These are phyloP conservation scores for Apiospora aurea DNA, from an alignment of 2,329 filamentous ascomycete genomes.

Conservation along the genomic window DNA sequence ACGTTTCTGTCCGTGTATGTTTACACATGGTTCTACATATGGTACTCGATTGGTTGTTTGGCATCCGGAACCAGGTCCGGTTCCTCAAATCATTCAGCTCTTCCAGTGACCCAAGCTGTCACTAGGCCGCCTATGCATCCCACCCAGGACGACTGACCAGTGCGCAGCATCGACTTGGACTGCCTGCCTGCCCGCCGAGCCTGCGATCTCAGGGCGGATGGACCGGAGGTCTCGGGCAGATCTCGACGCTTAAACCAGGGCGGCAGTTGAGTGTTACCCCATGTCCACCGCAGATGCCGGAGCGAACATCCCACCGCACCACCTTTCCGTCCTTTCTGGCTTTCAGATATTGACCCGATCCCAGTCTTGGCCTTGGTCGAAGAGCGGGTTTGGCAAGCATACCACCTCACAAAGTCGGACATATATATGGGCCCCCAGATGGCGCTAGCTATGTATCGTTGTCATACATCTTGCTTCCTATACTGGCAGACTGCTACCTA, in stretches of 20 bases:
- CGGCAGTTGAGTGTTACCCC: slow-evolving; percentile 10
- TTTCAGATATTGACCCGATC: not conserved
- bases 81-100: not conserved
- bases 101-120: not conserved
- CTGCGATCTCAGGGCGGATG: not conserved
- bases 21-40: not conserved
- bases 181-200: not conserved
- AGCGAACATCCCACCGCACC: not conserved
- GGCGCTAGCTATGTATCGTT: not conserved
- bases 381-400: not conserved
- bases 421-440: not conserved
- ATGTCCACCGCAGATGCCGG: not conserved
- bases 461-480: not conserved
- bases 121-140: not conserved
- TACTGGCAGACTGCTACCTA: too few species aligned
- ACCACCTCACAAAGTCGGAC: not conserved
- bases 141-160: not conserved
- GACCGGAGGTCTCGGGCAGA: not conserved
- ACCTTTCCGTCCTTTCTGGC: not conserved
- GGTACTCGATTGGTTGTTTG: not conserved
- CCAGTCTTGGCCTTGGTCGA: not conserved
- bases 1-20: not conserved
- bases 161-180: not conserved
- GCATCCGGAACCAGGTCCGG: not conserved
- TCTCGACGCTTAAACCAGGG: not conserved